Evolutionary conservation across 2,329 filamentous ascomycete genomes (phyloP).

Genomic region (Pseudophaeomoniella oleicola): DNA sequence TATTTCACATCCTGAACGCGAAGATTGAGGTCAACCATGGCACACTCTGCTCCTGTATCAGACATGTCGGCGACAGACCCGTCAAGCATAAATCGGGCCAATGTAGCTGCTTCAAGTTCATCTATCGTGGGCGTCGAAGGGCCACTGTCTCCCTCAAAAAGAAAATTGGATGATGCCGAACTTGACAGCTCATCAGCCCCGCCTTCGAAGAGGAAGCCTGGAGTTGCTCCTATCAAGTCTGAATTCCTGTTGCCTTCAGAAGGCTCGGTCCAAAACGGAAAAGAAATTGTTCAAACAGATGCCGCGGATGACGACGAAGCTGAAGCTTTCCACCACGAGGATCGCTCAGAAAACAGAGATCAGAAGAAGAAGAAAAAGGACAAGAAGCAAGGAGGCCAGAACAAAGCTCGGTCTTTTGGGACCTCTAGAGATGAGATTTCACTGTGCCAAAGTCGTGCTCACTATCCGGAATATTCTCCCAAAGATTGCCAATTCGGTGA

Average conservation of each 20-base stretch:
- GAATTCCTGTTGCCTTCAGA: conserved; percentile 38
- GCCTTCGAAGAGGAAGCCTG: not conserved
- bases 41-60: not conserved
- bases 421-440: conserved; percentile 61
- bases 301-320: conserved; percentile 41
- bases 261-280: conserved; percentile 4
- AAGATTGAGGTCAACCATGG: too few relatives aligned
- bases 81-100: not conserved
- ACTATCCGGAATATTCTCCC: conserved; percentile 68
- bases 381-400: conserved; percentile 57
- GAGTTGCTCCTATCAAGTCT: conserved; percentile 53
- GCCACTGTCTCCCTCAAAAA: not conserved
- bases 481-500: conserved; percentile 60
- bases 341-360: conserved; percentile 21
- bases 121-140: not conserved
- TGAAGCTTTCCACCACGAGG: conserved; percentile 37
- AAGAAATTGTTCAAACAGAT: conserved; percentile 16
- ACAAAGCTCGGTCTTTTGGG: conserved; percentile 69
- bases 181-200: not conserved
- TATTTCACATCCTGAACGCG: too few relatives aligned
- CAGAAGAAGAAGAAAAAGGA: conserved; percentile 31
- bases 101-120: not conserved
- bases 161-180: not conserved
- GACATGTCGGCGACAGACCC: not conserved
- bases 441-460: conserved; percentile 61